A percentile compares a stretch with the other conserved stretches of the same genome.
Conservation (phyloP, 2,329 filamentous ascomycete species). For the Cytospora chrysosperma region DNA sequence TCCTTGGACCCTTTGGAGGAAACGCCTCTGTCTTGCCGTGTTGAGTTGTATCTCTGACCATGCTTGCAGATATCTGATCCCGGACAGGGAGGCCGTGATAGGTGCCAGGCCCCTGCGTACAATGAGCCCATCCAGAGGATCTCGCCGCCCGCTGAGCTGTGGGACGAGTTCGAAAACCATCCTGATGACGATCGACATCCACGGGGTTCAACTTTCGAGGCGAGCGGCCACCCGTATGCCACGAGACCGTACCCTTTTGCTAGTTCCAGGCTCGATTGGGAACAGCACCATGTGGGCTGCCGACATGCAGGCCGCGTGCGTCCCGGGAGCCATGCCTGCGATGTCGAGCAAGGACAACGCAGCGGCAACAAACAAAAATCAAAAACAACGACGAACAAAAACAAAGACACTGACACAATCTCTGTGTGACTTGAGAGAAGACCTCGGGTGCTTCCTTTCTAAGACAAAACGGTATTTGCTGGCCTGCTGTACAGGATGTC, state of each 20-base stretch:
- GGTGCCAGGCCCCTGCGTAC: not conserved
- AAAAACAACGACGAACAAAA: not conserved
- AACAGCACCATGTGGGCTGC: not conserved
- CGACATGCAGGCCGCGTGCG: not conserved
- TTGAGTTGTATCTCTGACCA: not conserved
- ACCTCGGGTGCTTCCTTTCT: not conserved
- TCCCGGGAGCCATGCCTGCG: not conserved
- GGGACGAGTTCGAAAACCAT: not conserved
- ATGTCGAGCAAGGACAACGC: not conserved
- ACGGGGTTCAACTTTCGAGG: not conserved
- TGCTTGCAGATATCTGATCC: not conserved
- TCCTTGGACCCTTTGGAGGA: not conserved
- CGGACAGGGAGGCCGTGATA: not conserved
- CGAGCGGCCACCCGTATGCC: not conserved
- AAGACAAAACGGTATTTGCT: constrained; percentile 1
- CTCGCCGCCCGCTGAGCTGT: not conserved
- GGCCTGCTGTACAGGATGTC: not conserved
- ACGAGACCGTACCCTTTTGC: not conserved
- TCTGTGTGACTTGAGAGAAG: not conserved
- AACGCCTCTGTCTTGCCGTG: not conserved
- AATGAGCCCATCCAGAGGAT: not conserved
- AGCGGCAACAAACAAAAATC: not conserved
- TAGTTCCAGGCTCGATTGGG: not conserved
- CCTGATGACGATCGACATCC: not conserved
- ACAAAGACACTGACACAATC: not conserved